phyloP scores from a whole-genome alignment of 2,329 filamentous ascomycete species.

The Rosellinia necatrix region DNA sequence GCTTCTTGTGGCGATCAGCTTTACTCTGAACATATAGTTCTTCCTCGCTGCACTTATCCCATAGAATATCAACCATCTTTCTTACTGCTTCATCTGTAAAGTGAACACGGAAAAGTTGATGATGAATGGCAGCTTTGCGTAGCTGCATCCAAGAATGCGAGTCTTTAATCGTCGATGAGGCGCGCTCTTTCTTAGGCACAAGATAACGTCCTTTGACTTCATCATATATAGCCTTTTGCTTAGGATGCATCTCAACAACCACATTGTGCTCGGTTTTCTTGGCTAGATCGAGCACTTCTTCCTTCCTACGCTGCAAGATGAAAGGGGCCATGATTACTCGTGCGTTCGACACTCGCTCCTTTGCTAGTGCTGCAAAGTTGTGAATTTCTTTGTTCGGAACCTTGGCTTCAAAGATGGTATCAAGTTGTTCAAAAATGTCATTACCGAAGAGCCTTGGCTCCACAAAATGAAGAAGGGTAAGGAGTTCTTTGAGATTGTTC shows the following conservation, averaged over 20 bases:
- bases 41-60: conserved; percentile 66
- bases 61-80: conserved; percentile 77
- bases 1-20: conserved; percentile 55
- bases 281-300: conserved; percentile 87
- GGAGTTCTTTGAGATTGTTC: conserved; percentile 92
- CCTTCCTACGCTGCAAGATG: conserved; percentile 90
- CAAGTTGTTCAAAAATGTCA: conserved; percentile 73
- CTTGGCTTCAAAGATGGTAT: conserved; percentile 89
- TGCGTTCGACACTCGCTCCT: conserved; percentile 83
- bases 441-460: conserved; percentile 82
- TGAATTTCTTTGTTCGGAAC: conserved; percentile 80
- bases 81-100: conserved; percentile 76
- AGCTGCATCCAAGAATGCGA: conserved; percentile 83
- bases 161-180: conserved; percentile 59
- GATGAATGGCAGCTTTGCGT: conserved; percentile 89
- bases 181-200: conserved; percentile 62
- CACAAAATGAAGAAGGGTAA: conserved; percentile 90
- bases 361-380: conserved; percentile 82
- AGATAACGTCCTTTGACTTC: conserved; percentile 66
- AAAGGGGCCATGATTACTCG: conserved; percentile 94
- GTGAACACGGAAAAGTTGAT: conserved; percentile 80
- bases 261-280: conserved; percentile 78
- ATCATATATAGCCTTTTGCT: conserved; percentile 76
- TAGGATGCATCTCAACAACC: conserved; percentile 76
- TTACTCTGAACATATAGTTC: conserved; percentile 48